phyloP scores from a whole-genome alignment of 768 basidiomycete species.

The Pulveroboletus sp. region DNA sequence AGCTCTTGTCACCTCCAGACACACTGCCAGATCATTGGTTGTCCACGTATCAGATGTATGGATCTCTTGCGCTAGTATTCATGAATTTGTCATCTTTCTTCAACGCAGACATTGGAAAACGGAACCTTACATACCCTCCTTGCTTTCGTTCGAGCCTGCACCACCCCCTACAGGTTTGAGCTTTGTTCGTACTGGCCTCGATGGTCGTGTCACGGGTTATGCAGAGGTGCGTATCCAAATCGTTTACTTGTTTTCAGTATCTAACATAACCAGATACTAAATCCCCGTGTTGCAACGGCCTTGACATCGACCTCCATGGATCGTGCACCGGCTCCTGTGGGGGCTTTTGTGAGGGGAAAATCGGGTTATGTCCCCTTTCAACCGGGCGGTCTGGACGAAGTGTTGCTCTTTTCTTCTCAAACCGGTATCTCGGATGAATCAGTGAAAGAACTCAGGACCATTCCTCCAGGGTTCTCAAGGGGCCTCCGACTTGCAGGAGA shows the following conservation, averaged over 20 bases:
- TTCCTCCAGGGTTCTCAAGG: conserved; percentile 81
- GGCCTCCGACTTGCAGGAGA: conserved; percentile 74
- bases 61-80: conserved; percentile 8
- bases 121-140: conserved; percentile 54
- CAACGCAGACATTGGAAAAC: conserved; percentile 68
- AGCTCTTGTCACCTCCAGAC: conserved; percentile 67
- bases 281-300: conserved; percentile 58
- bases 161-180: conserved; percentile 71
- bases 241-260: background rate
- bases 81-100: conserved; percentile 10
- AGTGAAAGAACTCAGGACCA: conserved; percentile 48
- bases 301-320: conserved; percentile 83
- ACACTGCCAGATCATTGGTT: conserved; percentile 71
- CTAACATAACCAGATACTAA: conserved; percentile 45
- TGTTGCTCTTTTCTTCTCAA: conserved; percentile 32
- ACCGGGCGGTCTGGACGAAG: conserved; percentile 88
- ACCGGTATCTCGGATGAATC: conserved; percentile 38
- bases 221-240: conserved; percentile 55
- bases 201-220: conserved; percentile 80
- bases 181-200: conserved; percentile 75
- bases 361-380: conserved; percentile 90
- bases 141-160: conserved; percentile 65
- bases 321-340: conserved; percentile 75
- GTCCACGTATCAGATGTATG: conserved; percentile 81
- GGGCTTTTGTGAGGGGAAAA: conserved; percentile 90